These are phyloP conservation scores for Apophysomyces ossiformis DNA, from an alignment of 371 early-diverging fungal species.

Conservation along the genomic window DNA sequence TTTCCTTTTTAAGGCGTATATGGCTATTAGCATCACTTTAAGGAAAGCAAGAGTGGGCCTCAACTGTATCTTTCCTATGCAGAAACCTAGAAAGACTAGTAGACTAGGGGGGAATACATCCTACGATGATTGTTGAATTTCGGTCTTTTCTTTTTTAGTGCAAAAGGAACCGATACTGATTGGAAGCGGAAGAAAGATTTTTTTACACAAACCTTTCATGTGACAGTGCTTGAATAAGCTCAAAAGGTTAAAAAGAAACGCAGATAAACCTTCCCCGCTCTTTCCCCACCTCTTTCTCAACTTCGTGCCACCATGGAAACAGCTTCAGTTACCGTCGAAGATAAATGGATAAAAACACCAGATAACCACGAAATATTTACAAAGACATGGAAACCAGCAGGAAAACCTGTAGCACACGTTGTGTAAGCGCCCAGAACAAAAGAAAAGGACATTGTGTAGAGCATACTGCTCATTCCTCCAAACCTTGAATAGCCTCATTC, in stretches of 20 bases:
- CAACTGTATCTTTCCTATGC: too few species aligned
- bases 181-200: too few species aligned
- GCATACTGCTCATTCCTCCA: constrained; percentile 14
- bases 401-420: constrained; percentile 32
- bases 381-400: constrained; percentile 49
- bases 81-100: too few species aligned
- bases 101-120: too few species aligned
- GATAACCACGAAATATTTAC: constrained; percentile 48
- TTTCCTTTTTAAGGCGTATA: too few species aligned
- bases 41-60: too few species aligned
- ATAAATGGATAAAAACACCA: constrained; percentile 44
- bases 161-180: too few species aligned
- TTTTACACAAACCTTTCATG: background rate
- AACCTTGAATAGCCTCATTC: constrained; percentile 54
- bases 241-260: background rate
- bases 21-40: too few species aligned
- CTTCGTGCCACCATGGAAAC: constrained; percentile 8
- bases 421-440: constrained; percentile 29
- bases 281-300: constrained; percentile 10
- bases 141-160: too few species aligned
- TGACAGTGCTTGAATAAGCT: background rate
- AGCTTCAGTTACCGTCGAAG: constrained; percentile 18
- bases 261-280: background rate
- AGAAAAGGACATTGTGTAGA: background rate
- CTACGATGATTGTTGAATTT: too few species aligned